Base-by-base conservation (phyloP, 441 rosid genomes). In the Eruca vesicaria region DNA sequence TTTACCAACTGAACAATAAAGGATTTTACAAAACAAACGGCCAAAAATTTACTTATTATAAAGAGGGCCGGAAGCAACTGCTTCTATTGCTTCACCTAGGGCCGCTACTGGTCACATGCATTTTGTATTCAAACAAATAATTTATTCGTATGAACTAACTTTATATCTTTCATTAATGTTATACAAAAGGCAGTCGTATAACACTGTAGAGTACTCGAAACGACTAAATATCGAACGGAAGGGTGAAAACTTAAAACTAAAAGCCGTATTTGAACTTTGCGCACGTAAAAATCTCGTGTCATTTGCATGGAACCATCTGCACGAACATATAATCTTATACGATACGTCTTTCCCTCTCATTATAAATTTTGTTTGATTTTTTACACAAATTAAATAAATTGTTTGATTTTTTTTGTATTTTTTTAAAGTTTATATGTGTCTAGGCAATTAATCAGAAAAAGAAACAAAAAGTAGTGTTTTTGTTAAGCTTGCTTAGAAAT, bases 61-160 rank as follows among this genome's bases (percentile, higher is more conserved):
- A n/a, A n/a, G n/a, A n/a, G n/a, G n/a, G n/a, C n/a, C n/a, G n/a
- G n/a, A n/a, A n/a, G n/a, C n/a, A n/a, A n/a, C n/a, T n/a, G n/a
- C n/a, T n/a, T n/a, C n/a, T n/a, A n/a, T n/a, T n/a, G n/a, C n/a
- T n/a, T n/a, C n/a, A n/a, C n/a, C n/a, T n/a, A n/a, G n/a, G n/a
- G n/a, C n/a, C n/a, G n/a, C n/a, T n/a, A n/a, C n/a, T n/a, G n/a
- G n/a, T 72, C 78, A 61, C 74, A 72, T 78, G 81, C 74, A 61
- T 21, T 67, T 67, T 67, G 61, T 77, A 56, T 38, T 52, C 68
- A 64, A 50, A 50, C 9, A 59, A 18, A 26, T 29, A 38, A 57
- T 72, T 77, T 66, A 60, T 63, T 78, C 41, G 7, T 29, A 14
- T 28, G 9, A 66, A 53, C 36, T 57, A n/a, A n/a, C n/a, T n/a